Conservation (phyloP, 2,329 filamentous ascomycete genomes). For the Fusarium sororula region DNA sequence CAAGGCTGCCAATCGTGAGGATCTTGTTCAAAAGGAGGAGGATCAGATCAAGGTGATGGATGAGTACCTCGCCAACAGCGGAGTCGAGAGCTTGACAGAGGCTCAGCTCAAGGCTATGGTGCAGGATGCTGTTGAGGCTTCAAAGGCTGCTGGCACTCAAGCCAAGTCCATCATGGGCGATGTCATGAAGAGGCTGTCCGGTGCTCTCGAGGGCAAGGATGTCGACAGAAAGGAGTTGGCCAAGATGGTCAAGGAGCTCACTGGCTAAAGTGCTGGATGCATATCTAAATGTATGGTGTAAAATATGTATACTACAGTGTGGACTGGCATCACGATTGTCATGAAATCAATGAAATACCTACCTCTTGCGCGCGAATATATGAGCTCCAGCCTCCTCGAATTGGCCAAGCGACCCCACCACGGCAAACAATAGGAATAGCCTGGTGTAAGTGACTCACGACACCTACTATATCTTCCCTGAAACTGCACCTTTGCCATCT, state of each 20-base stretch:
- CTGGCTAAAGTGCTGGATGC: constrained; percentile 12
- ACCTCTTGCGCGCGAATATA: constrained; percentile 9
- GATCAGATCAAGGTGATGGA: constrained; percentile 71
- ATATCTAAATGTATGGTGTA: constrained; percentile 23
- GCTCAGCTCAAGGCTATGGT: constrained; percentile 68
- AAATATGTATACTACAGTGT: constrained; percentile 38
- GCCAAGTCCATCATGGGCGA: constrained; percentile 64
- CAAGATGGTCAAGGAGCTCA: constrained; percentile 66
- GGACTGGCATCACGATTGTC: constrained; percentile 4
- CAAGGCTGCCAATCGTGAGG: constrained; percentile 67
- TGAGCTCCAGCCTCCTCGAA: background rate
- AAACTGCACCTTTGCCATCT: background rate
- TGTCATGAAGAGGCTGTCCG: constrained; percentile 69
- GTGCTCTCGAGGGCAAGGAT: constrained; percentile 67
- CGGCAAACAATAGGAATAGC: background rate
- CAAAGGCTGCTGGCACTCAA: constrained; percentile 56
- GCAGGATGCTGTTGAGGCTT: constrained; percentile 58
- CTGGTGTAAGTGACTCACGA: constrained; percentile 24
- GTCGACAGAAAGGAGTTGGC: constrained; percentile 70
- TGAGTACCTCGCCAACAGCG: constrained; percentile 69
- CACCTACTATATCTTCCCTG: background rate
- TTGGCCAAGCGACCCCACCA: constrained; percentile 3
- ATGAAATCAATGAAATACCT: constrained; percentile 13
- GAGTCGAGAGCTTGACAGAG: constrained; percentile 65
- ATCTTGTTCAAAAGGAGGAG: constrained; percentile 76